These are phyloP conservation scores for Tolypocladium ophioglossoides DNA, from an alignment of 2,329 filamentous ascomycete species.

Conservation along the genomic window DNA sequence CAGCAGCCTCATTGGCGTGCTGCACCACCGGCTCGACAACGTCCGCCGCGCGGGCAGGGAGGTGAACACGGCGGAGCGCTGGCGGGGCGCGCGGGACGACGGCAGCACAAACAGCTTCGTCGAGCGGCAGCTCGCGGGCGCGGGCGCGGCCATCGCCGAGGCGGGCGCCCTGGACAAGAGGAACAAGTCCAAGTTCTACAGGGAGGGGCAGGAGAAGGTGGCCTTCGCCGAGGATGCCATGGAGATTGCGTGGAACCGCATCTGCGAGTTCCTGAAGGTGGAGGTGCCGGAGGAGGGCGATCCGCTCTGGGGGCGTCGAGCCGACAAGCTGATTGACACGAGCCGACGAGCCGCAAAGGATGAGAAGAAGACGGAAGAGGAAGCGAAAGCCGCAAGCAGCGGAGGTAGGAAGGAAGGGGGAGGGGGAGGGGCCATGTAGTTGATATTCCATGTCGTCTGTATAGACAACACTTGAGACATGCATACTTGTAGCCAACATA, in stretches of 20 bases:
- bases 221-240: not conserved
- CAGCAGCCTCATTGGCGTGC: not conserved
- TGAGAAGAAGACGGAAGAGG: too few species aligned
- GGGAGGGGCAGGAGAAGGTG: not conserved
- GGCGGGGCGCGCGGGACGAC: not conserved
- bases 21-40: not conserved
- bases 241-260: not conserved
- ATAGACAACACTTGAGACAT: not conserved
- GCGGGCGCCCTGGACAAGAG: not conserved
- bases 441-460: not conserved
- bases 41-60: not conserved
- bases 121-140: not conserved
- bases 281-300: not conserved
- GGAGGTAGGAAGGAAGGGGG: not conserved
- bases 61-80: not conserved
- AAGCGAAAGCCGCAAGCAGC: too few species aligned
- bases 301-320: not conserved
- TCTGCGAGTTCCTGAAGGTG: not conserved
- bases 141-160: not conserved
- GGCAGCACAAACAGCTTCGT: not conserved
- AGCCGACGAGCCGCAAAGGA: not conserved
- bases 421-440: not conserved
- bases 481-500: not conserved
- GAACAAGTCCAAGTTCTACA: not conserved
- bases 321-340: not conserved